phyloP scores from a whole-genome alignment of 768 basidiomycete species.

The Termitomyces titanicus region DNA sequence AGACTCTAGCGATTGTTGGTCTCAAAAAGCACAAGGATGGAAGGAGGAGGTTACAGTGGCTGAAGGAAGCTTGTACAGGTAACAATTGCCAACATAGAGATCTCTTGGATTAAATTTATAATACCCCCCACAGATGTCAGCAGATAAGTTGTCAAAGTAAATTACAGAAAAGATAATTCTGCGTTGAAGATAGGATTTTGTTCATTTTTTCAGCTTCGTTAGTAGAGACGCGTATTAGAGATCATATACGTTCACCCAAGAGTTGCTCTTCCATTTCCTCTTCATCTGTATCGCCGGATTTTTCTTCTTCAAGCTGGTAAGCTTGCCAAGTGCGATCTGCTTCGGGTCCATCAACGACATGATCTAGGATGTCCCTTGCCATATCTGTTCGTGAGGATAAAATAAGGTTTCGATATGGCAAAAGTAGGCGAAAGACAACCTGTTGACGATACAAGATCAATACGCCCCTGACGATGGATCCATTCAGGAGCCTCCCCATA shows the following conservation, averaged over 20 bases:
- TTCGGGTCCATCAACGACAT: conserved; percentile 71
- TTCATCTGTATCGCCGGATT: conserved; percentile 43
- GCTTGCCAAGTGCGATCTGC: conserved; percentile 62
- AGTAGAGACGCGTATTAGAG: too few species aligned
- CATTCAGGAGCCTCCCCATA: conserved; percentile 66
- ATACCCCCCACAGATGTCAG: background rate
- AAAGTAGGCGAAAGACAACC: conserved; percentile 33
- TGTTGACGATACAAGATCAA: conserved; percentile 40
- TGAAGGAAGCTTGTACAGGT: conserved; percentile 56
- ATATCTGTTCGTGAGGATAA: conserved; percentile 36
- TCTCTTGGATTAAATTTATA: background rate
- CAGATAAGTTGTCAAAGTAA: conserved; percentile 11
- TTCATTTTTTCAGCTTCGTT: background rate
- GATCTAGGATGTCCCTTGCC: conserved; percentile 57
- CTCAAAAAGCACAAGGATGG: conserved; percentile 29
- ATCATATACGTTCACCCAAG: conserved; percentile 24
- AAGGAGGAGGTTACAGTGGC: conserved; percentile 47
- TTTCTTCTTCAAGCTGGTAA: conserved; percentile 46
- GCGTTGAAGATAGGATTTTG: background rate
- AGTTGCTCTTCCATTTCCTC: conserved; percentile 56
- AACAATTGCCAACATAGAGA: background rate
- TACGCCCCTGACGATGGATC: conserved; percentile 37
- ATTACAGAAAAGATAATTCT: background rate
- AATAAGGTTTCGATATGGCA: background rate
- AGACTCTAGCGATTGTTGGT: conserved; percentile 35